Evolutionary conservation across 139 green algal genomes (phyloP), one percentile per base, ranked within the genome.

Genomic region (Chlorella ohadii): DNA sequence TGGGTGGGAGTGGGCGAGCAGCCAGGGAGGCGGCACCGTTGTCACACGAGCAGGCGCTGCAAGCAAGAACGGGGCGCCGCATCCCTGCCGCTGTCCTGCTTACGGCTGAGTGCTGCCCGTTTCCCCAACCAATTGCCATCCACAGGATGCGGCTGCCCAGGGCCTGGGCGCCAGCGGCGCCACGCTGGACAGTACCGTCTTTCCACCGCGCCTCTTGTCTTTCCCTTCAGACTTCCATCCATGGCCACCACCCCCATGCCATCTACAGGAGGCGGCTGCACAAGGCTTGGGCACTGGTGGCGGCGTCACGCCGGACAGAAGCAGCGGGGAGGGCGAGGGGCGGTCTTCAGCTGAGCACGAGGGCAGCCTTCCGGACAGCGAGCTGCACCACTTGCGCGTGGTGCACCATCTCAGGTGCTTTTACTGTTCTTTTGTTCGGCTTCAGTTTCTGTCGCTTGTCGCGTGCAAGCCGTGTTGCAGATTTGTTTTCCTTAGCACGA

Each of bases 371-470:
- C 44, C 34, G 57, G 75, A 71, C 9, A 28, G 34, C 22, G 75
- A 81, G 57, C 3, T 81, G 56, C 75, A 81, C 2, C 75, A 28
- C 7, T 17, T 81, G 20, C 23, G 75, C 36, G 75, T 81, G 75
- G 34, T 81, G 75, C 75, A 81, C 75, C 56, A 71, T 25, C 57
- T 81, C 16, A 81, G 56, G 75, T 81, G 75, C 9, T 6, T 9
- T 51, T 51, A 9, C 44, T n/a, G n/a, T n/a, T n/a, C n/a, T n/a
- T n/a, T 51, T 51, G 44, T 51, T 9, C 44, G 9, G 44, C 44
- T 51, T 6, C 44, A 16, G 44, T 9, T 59, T 59, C 22, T 59
- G 51, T 13, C 44, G 44, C 44, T n/a, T 51, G 44, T 9, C 44
- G 6, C 7, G 44, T 51, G 44, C 44, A 6, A 51, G n/a, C n/a